Percentiles rank a stretch among this genome's conserved stretches.
Evolutionary conservation across 192 early-diverging fungal species (phyloP).

Genomic region (Coemansia sp.): DNA sequence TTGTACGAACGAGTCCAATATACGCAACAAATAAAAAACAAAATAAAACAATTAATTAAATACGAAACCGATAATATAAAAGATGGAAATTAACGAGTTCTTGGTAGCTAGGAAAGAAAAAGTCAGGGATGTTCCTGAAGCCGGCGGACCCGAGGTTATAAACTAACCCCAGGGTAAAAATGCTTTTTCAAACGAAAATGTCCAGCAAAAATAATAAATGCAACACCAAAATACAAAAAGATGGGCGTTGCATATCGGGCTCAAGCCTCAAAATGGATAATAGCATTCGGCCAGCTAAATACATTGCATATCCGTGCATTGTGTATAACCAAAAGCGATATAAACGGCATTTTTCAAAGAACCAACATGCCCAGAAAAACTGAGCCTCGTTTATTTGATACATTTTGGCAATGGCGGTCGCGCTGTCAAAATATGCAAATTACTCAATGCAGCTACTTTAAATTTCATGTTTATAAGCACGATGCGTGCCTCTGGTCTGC

Average conservation of each 20-base stretch:
- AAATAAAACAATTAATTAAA: conserved; percentile 10
- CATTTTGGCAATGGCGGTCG: not conserved
- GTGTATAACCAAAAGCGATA: not conserved
- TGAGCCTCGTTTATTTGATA: not conserved
- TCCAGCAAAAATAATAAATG: not conserved
- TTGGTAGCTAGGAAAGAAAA: conserved; percentile 1
- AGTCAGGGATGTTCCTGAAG: not conserved
- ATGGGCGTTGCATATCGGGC: conserved; percentile 5
- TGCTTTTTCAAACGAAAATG: not conserved
- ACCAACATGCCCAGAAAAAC: not conserved
- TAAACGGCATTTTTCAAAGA: not conserved
- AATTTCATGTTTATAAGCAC: not conserved
- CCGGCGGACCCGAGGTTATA: conserved; percentile 1
- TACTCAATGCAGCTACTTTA: not conserved
- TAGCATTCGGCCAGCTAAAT: not conserved
- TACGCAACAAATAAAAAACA: not conserved
- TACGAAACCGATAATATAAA: not conserved
- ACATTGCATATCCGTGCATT: not conserved
- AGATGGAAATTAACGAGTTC: not conserved
- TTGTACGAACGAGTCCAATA: not conserved
- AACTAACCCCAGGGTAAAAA: not conserved
- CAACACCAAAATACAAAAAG: conserved; percentile 2
- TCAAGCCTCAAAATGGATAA: not conserved
- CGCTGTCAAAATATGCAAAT: not conserved
- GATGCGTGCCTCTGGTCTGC: too few relatives aligned